phyloP scores from a whole-genome alignment of 805 yeast species.

The Teunomyces pallodes region DNA sequence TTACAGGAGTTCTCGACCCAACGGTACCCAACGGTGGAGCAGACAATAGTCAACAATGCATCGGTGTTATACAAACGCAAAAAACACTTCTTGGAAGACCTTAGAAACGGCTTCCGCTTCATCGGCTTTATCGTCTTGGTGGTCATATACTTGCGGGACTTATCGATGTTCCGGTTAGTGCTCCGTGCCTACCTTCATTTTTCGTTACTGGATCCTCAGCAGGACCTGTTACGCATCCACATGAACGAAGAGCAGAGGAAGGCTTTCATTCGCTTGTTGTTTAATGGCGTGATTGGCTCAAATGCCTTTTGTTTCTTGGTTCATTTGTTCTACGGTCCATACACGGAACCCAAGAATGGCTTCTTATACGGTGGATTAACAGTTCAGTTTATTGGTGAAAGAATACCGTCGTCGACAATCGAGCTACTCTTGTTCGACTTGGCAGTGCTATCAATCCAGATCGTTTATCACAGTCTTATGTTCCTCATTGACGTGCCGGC shows the following conservation, averaged over 20 bases:
- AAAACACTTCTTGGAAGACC: constrained; percentile 35
- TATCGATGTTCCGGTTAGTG: constrained; percentile 31
- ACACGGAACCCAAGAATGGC: constrained; percentile 14
- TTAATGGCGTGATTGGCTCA: constrained; percentile 20
- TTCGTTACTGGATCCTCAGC: constrained; percentile 26
- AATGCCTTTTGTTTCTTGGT: constrained; percentile 21
- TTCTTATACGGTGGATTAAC: constrained; percentile 33
- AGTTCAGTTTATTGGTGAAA: constrained; percentile 40
- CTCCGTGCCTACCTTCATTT: constrained; percentile 27
- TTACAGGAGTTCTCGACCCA: constrained; percentile 27
- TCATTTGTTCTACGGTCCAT: constrained; percentile 28
- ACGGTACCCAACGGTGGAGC: constrained; percentile 34
- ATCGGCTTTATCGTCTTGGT: constrained; percentile 36
- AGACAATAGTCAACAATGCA: constrained; percentile 41
- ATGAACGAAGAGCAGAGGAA: constrained; percentile 25
- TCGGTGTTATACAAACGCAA: constrained; percentile 42
- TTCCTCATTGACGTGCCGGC: constrained; percentile 31
- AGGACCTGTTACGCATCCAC: constrained; percentile 7
- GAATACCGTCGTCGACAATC: constrained; percentile 22
- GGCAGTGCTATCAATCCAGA: constrained; percentile 23
- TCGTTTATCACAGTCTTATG: constrained; percentile 32
- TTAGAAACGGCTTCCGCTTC: constrained; percentile 31
- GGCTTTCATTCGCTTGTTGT: constrained; percentile 25
- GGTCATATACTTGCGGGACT: constrained; percentile 41
- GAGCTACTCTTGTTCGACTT: constrained; percentile 29